Conservation (phyloP, 179 eudicot genomes). For the Actinidia chinensis region DNA sequence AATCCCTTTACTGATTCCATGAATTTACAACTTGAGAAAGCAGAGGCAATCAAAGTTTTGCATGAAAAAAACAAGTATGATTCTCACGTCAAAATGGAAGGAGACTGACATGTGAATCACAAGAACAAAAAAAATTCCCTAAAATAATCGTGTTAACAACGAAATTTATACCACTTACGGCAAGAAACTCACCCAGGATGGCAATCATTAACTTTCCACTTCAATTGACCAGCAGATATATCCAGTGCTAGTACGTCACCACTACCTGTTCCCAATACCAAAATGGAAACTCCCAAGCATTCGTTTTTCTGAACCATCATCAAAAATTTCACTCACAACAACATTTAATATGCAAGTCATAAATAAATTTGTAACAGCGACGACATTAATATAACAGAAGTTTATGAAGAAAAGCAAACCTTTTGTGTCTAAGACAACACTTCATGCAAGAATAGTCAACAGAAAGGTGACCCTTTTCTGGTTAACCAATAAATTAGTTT, state of each 20-base stretch:
- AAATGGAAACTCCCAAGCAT: slow-evolving; percentile 65
- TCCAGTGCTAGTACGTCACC: slow-evolving; percentile 82
- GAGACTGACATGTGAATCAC: not conserved
- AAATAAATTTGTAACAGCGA: not conserved
- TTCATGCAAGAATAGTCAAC: slow-evolving; percentile 96
- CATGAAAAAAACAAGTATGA: not conserved
- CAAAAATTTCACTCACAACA: slow-evolving; percentile 13
- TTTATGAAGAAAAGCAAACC: slow-evolving; percentile 32
- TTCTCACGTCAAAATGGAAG: not conserved
- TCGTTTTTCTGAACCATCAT: slow-evolving; percentile 67
- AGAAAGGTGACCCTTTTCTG: slow-evolving; percentile 79
- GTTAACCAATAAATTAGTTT: slow-evolving; percentile 42
- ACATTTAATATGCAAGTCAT: not conserved
- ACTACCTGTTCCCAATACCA: slow-evolving; percentile 83
- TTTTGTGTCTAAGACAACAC: slow-evolving; percentile 67
- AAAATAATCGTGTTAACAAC: not conserved
- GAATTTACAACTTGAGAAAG: slow-evolving; percentile 2
- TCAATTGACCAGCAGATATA: slow-evolving; percentile 81
- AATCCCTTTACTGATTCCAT: not conserved
- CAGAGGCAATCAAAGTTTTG: not conserved
- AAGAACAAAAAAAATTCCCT: not conserved
- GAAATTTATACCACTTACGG: not conserved
- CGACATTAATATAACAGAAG: not conserved
- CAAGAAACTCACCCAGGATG: slow-evolving; percentile 81
- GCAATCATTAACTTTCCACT: slow-evolving; percentile 85